A percentile compares a stretch with the other conserved stretches of the same genome.
phyloP scores from a whole-genome alignment of 1,139 yeast species.

The Saccharomycopsis crataegensis region DNA sequence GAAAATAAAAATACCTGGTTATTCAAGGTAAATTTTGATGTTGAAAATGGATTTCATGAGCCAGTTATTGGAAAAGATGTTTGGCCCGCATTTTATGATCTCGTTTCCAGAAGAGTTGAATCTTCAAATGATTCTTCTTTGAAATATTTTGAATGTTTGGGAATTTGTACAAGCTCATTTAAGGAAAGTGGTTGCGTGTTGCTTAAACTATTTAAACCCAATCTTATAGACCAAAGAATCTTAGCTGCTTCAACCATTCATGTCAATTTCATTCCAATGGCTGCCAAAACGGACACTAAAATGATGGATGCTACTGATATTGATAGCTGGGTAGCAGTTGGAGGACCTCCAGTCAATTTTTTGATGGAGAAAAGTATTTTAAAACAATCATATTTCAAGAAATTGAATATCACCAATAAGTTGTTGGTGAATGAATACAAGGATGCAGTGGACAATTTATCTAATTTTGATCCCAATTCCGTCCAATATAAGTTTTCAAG shows the following conservation, averaged over 20 bases:
- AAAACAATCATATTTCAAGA: not conserved
- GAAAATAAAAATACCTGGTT: not conserved
- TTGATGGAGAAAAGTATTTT: not conserved
- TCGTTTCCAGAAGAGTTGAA: not conserved
- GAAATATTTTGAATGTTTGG: not conserved
- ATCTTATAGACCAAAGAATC: too few relatives aligned
- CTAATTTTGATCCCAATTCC: too few relatives aligned
- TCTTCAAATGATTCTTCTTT: not conserved
- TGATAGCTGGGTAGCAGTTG: not conserved
- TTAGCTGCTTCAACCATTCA: too few relatives aligned
- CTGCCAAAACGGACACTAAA: not conserved
- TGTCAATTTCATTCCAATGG: not conserved
- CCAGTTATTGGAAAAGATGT: not conserved
- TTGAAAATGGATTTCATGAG: not conserved
- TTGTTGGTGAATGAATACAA: too few relatives aligned
- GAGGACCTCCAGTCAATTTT: not conserved
- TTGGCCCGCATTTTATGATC: not conserved
- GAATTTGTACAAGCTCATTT: not conserved
- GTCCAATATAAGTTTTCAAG: too few relatives aligned
- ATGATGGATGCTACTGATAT: not conserved
- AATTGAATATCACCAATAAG: not conserved
- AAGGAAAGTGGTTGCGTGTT: too few relatives aligned
- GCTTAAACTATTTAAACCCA: too few relatives aligned
- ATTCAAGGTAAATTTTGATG: not conserved
- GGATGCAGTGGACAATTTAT: too few relatives aligned